Base-by-base conservation (phyloP, 1,284 basidiomycete species). In the Ceratorhiza oryzae-sativae region DNA sequence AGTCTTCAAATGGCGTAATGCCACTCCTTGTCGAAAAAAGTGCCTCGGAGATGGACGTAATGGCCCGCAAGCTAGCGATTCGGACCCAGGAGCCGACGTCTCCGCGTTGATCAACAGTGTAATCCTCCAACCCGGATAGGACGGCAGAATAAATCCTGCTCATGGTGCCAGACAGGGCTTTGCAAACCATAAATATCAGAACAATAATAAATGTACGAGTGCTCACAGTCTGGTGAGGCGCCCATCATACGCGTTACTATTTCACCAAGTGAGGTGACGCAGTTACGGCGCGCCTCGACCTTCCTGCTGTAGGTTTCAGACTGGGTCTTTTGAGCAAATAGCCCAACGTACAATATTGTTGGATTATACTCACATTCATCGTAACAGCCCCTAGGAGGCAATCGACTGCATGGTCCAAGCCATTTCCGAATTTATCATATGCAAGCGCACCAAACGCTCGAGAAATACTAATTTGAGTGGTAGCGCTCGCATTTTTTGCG, bases 21-120 rank as follows among this genome's bases (percentile, higher is more conserved):
- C 30, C 45, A 12, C 2, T 61, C 41, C 30, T 65, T 8, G 15
- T 68, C 71, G 74, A 5, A 75, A 77, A 67, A 42, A 77, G 6
- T 60, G 74, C 30, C 76, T 71, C 12, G 32, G 78, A 45, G 59
- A 74, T 73, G 42, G 71, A 58, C 76, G 71, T 34, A 74, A 94
- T 77, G 18, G 90, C 88, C 60, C 84, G 84, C 74, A 94, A 83
- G 77, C 88, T 89, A 48, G 88, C 84, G n/a, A 92, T 85, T 61
- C 97, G 90, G 34, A 97, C 87, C 96, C 96, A 98, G 0, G 96
- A 98, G 32, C 97, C 97, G 27, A 99, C 93, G 78, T 99, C 97
- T 3, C 97, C 97, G 72, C 97, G 87, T 80, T 97, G 92, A 78
- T 99, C 97, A 36, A 88, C 89, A 1, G 94, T 90, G 78, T 98